These are phyloP conservation scores for Salix viminalis DNA, from an alignment of 345 rosid species.

Conservation along the genomic window DNA sequence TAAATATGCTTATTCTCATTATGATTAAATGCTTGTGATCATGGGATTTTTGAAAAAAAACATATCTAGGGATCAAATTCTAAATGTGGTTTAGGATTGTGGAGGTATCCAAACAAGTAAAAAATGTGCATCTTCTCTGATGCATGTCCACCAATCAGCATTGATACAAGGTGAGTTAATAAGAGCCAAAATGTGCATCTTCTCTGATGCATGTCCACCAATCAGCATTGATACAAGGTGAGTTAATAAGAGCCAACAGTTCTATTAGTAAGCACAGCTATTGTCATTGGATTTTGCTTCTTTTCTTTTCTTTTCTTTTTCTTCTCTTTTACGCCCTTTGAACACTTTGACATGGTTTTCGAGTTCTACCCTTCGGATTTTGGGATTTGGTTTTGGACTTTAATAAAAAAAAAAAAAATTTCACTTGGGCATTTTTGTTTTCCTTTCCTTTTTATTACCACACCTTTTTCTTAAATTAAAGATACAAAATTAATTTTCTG, in stretches of 20 bases:
- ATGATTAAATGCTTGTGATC: neutral
- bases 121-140: neutral
- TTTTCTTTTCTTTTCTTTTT: too few species aligned
- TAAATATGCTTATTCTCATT: neutral
- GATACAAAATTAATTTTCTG: too few species aligned
- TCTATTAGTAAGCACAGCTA: neutral
- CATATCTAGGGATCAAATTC: neutral
- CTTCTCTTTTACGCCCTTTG: neutral
- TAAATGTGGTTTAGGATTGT: neutral
- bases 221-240: constrained; percentile 41
- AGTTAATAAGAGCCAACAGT: constrained; percentile 22
- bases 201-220: constrained; percentile 23
- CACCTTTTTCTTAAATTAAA: neutral
- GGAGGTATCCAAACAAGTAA: neutral
- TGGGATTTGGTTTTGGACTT: neutral
- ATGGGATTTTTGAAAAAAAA: neutral
- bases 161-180: constrained; percentile 46
- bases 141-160: constrained; percentile 31
- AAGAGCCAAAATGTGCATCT: neutral
- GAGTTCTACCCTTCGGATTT: neutral
- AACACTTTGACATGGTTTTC: neutral
- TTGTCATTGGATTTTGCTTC: neutral
- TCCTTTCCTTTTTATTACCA: neutral
- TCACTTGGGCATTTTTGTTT: neutral
- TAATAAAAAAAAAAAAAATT: too few species aligned